These are phyloP conservation scores for Cutaneotrichosporon spelunceum DNA, from an alignment of 1,284 basidiomycete species.

Conservation along the genomic window DNA sequence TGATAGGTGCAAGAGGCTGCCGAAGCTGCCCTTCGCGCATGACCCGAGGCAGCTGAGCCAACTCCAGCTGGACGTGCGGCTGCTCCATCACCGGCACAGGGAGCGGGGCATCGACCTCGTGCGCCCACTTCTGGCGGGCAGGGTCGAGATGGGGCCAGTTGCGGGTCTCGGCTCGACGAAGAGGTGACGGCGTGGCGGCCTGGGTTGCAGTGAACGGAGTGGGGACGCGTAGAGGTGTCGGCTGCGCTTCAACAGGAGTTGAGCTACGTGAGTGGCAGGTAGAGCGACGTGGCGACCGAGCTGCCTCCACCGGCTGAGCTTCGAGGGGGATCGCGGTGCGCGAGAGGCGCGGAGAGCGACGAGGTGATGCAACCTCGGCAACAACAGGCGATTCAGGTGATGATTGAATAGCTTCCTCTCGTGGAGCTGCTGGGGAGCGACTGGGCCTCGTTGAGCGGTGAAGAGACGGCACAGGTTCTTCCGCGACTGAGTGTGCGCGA, in stretches of 20 bases:
- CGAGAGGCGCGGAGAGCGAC: background rate
- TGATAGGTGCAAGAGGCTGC: background rate
- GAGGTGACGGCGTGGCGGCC: background rate
- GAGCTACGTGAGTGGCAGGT: background rate
- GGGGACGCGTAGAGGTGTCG: background rate
- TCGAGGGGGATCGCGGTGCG: background rate
- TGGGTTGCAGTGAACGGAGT: background rate
- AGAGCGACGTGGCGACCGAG: background rate
- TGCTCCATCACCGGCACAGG: background rate
- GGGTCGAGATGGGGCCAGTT: background rate
- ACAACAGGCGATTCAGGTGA: too few relatives aligned
- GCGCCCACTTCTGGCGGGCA: background rate
- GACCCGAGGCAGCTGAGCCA: background rate
- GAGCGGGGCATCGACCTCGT: background rate
- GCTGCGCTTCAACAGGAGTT: background rate
- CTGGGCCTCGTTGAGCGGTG: background rate
- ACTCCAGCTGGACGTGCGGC: background rate
- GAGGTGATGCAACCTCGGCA: background rate
- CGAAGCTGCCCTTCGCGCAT: background rate
- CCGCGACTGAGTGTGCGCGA: background rate
- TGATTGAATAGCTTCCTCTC: background rate
- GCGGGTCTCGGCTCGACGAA: background rate
- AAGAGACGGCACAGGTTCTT: background rate
- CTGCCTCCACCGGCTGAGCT: background rate
- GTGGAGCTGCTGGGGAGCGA: background rate